Evolutionary conservation across 2,329 filamentous ascomycete species (phyloP).

Genomic region (Aurifilum marmelostoma): DNA sequence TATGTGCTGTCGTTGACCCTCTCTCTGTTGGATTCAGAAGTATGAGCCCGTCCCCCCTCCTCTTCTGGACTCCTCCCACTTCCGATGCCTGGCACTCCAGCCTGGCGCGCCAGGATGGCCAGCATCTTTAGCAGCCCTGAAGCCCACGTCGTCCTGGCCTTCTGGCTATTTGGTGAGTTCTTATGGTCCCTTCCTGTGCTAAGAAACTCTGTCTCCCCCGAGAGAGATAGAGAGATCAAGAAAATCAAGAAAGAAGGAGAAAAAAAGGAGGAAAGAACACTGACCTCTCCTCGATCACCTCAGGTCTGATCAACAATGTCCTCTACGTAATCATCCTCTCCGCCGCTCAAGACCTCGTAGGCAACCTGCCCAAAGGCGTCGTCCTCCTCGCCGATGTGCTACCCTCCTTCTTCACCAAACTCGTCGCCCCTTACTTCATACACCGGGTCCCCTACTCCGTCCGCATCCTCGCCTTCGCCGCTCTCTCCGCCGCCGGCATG

Average conservation of each 20-base stretch:
- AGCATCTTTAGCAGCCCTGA: slow-evolving; percentile 69
- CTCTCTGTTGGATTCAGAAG: background rate
- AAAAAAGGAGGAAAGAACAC: background rate
- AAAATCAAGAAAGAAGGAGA: too few relatives aligned
- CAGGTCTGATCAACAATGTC: slow-evolving; percentile 93
- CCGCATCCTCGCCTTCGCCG: slow-evolving; percentile 75
- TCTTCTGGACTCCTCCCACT: slow-evolving; percentile 56
- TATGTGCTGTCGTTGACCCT: background rate
- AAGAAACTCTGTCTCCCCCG: background rate
- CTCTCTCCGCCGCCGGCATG: slow-evolving; percentile 83
- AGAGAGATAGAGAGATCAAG: background rate
- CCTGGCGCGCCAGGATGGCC: slow-evolving; percentile 67
- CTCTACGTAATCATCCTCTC: slow-evolving; percentile 97
- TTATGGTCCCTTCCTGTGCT: background rate
- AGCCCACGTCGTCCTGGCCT: slow-evolving; percentile 73
- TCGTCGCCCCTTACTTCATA: slow-evolving; percentile 92
- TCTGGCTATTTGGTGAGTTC: slow-evolving; percentile 86
- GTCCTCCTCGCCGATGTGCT: slow-evolving; percentile 93
- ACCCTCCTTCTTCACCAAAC: slow-evolving; percentile 85
- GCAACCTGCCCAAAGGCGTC: slow-evolving; percentile 84
- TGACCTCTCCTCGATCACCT: background rate
- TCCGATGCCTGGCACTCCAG: slow-evolving; percentile 60
- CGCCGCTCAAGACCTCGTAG: slow-evolving; percentile 92
- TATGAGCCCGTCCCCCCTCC: slow-evolving; percentile 46
- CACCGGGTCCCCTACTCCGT: slow-evolving; percentile 79